Conservation (phyloP, 768 basidiomycete genomes). For the Auriscalpium orientale region DNA sequence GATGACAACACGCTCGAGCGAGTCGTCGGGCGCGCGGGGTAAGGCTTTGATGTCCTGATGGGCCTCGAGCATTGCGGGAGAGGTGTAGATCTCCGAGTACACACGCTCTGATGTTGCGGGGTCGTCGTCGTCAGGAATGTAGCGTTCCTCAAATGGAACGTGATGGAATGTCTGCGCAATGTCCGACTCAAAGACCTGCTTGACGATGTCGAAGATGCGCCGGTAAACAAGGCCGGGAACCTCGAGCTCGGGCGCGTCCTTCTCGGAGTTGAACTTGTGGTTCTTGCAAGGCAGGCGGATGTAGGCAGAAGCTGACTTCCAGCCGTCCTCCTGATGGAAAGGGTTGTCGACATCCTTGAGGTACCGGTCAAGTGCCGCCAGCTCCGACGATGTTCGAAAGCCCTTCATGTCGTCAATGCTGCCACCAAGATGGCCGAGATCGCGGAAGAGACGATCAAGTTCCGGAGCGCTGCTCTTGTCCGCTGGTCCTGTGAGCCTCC, state of each 20-base stretch:
- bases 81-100: background rate
- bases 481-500: background rate
- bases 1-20: background rate
- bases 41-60: background rate
- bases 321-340: background rate
- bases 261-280: background rate
- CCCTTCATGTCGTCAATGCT: background rate
- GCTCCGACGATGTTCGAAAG: background rate
- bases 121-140: background rate
- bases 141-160: background rate
- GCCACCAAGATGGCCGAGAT: background rate
- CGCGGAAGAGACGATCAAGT: background rate
- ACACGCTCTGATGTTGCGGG: background rate
- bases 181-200: background rate
- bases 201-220: background rate
- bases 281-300: background rate
- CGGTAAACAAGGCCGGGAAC: background rate
- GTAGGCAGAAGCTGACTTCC: background rate
- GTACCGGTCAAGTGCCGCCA: background rate
- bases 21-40: background rate
- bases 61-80: background rate
- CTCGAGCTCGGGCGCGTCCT: background rate
- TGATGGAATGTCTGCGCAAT: slow-evolving; percentile 4
- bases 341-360: background rate
- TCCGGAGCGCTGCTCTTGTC: background rate